Evolutionary conservation across 192 early-diverging fungal genomes (phyloP).

Genomic region (Chytriomyces sp.): DNA sequence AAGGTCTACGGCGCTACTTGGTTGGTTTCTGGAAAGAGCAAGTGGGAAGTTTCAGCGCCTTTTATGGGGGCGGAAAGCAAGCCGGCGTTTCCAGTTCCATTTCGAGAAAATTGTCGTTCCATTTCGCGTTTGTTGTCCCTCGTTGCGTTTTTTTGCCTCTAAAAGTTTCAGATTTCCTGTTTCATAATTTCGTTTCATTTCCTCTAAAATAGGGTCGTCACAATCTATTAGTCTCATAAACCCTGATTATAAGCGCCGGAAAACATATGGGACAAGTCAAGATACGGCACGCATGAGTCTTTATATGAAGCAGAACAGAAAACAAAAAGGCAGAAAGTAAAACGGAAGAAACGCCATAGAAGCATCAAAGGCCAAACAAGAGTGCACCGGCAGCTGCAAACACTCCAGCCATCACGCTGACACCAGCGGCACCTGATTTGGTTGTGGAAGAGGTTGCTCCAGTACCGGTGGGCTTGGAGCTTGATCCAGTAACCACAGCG

Average conservation of each 20-base stretch:
- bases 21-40: not conserved
- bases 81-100: not conserved
- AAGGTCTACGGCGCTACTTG: not conserved
- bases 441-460: not conserved
- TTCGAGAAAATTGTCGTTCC: too few relatives aligned
- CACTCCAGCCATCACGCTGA: not conserved
- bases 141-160: too few relatives aligned
- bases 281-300: too few relatives aligned
- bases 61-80: not conserved
- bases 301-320: not conserved
- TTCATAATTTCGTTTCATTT: not conserved
- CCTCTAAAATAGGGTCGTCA: not conserved
- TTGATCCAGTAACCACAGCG: not conserved
- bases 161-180: not conserved
- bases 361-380: not conserved
- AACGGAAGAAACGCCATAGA: slow-evolving; percentile 3
- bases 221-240: too few relatives aligned
- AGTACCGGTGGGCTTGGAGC: not conserved
- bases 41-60: not conserved
- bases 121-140: too few relatives aligned
- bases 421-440: slow-evolving; percentile 4
- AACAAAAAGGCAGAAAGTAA: not conserved
- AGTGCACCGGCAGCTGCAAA: slow-evolving; percentile 1
- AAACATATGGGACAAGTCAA: too few relatives aligned
- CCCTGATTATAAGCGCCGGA: too few relatives aligned